Evolutionary conservation across 345 rosid species (phyloP), one percentile per base, ranked within the genome.

Genomic region (Cochlearia excelsa): DNA sequence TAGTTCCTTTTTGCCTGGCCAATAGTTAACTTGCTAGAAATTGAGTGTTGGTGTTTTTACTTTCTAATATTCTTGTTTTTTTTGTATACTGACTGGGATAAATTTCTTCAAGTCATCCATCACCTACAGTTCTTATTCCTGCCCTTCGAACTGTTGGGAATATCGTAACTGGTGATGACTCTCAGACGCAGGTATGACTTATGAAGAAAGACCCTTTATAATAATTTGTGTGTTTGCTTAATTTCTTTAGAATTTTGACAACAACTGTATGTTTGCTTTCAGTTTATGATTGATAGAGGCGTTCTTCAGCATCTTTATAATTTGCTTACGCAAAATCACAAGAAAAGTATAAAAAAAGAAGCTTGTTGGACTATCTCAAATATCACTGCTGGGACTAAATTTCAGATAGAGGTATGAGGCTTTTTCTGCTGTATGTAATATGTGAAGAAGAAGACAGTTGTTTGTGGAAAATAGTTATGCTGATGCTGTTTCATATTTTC

Each of bases 281-380:
- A 88, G 93, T 85, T 81, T 78, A 78, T 88, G 44, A 88, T 88
- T 63, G 84, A 83, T 5, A 84, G 83, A 47, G 75, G 81, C 8
- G 93, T 78, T 39, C 90, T 88, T 29, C 83, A 90, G 9, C 79
- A 78, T 63, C 86, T 88, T 26, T 75, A 74, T 57, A 82, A 83
- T 77, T 82, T 88, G 59, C 79, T 87, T 26, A 73, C 82, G 4
- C 84, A 84, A 81, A 84, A 78, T 77, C 81, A 78, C 80, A 87
- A 84, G 73, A 87, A 87, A 70, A 87, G 91, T 74, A 87, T 87
- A 2, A 87, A 87, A 75, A 87, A 87, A 39, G 95, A 84, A 76
- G 95, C 95, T 40, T 84, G 95, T 67, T 82, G 95, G 95, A 87
- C 91, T n/a, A 79, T 88, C 70, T 88, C 96, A 29, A 88, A 88